Evolutionary conservation across 257 asterid species (phyloP).

Genomic region (Capsicum pubescens): DNA sequence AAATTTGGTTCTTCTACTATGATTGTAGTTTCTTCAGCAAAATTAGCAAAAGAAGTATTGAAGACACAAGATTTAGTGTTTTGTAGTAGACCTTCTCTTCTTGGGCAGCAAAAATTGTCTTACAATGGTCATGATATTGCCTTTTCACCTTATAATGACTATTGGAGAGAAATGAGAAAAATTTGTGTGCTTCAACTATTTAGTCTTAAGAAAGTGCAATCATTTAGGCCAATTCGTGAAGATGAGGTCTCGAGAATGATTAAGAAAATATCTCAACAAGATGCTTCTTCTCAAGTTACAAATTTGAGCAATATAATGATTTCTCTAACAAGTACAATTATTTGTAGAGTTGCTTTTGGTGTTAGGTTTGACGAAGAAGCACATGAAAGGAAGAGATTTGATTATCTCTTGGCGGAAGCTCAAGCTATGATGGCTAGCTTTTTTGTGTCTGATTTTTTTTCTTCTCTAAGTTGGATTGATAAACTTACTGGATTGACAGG

Average conservation of each 20-base stretch:
- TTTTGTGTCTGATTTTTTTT: constrained; percentile 29
- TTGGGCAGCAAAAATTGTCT: neutral
- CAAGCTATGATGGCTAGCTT: constrained; percentile 26
- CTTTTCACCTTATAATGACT: neutral
- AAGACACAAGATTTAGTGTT: neutral
- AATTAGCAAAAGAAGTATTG: neutral
- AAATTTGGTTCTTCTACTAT: neutral
- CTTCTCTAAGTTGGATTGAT: constrained; percentile 38
- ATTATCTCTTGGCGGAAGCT: neutral
- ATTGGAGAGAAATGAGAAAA: neutral
- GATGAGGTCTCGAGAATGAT: neutral
- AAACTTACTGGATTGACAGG: neutral
- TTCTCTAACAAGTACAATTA: neutral
- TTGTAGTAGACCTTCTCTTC: neutral
- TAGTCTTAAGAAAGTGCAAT: neutral
- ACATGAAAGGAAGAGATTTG: neutral
- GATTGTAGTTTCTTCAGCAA: neutral
- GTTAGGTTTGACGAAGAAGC: neutral
- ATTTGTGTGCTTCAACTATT: neutral
- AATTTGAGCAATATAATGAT: neutral
- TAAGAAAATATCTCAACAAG: neutral
- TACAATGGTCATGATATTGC: neutral
- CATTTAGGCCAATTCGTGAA: neutral
- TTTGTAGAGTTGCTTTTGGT: neutral
- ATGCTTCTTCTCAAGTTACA: neutral